A percentile compares a stretch with the other conserved stretches of the same genome.
phyloP scores from a whole-genome alignment of 2,329 filamentous ascomycete species.

The Scedosporium aurantiacum region DNA sequence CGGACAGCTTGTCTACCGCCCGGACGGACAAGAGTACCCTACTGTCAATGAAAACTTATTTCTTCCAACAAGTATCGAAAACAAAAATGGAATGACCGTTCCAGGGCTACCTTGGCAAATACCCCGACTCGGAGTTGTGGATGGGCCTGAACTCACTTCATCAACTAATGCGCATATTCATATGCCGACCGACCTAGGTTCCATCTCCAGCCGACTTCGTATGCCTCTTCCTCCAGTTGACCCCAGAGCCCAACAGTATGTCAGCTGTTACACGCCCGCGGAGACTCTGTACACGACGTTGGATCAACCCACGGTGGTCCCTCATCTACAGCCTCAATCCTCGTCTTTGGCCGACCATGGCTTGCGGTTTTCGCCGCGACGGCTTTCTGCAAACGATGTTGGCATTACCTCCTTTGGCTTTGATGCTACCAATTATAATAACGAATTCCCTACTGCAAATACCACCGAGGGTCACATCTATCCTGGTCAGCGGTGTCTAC shows the following conservation, averaged over 20 bases:
- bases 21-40: constrained; percentile 9
- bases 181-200: constrained; percentile 6
- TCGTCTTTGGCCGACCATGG: too few relatives aligned
- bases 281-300: neutral
- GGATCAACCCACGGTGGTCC: neutral
- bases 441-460: too few relatives aligned
- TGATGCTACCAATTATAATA: too few relatives aligned
- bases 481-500: too few relatives aligned
- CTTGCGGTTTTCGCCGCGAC: too few relatives aligned
- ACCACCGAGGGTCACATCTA: too few relatives aligned
- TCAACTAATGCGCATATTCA: neutral
- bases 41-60: neutral
- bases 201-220: constrained; percentile 3
- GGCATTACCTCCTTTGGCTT: too few relatives aligned
- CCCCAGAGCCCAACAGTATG: constrained; percentile 7
- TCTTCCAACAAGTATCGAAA: neutral
- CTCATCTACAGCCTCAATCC: too few relatives aligned
- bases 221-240: constrained; percentile 8
- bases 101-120: too few relatives aligned
- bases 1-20: constrained; percentile 31
- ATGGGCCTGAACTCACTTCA: neutral
- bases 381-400: too few relatives aligned
- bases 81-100: too few relatives aligned
- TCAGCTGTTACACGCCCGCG: neutral
- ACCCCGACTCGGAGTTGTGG: too few relatives aligned